Evolutionary conservation across 208 protist species (phyloP).

Genomic region (Wallacemonas sp.): DNA sequence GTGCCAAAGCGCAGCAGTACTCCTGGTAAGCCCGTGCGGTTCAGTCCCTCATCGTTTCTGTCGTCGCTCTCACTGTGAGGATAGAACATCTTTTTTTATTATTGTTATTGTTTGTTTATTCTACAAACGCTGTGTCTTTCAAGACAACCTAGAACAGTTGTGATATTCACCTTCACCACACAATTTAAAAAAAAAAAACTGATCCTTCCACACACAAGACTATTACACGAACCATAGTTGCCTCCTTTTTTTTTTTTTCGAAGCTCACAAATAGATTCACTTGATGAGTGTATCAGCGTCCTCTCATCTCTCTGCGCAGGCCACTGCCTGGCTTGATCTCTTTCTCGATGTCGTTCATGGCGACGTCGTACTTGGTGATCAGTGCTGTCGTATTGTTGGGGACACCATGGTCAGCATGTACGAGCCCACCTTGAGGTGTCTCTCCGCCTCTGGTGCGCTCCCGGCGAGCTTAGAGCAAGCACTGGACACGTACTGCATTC

Average conservation of each 20-base stretch:
- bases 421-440: slow-evolving; percentile 30
- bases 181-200: background rate
- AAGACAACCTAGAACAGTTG: too few relatives aligned
- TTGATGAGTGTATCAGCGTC: background rate
- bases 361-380: slow-evolving; percentile 51
- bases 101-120: too few relatives aligned
- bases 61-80: too few relatives aligned
- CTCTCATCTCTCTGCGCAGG: background rate
- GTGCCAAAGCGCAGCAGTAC: too few relatives aligned
- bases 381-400: slow-evolving; percentile 37
- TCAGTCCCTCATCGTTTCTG: too few relatives aligned
- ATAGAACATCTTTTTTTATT: too few relatives aligned
- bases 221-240: background rate
- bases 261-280: background rate
- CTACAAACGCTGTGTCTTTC: too few relatives aligned
- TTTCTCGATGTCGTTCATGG: slow-evolving; percentile 67
- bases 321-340: slow-evolving; percentile 34
- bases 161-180: too few relatives aligned
- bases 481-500: slow-evolving; percentile 58
- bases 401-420: slow-evolving; percentile 38
- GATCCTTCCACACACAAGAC: too few relatives aligned
- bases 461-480: slow-evolving; percentile 35
- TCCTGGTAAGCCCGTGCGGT: too few relatives aligned
- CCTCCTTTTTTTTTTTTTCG: background rate
- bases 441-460: slow-evolving; percentile 26